Evolutionary conservation across 2,329 filamentous ascomycete genomes (phyloP).

Genomic region (Colletotrichum sp.): DNA sequence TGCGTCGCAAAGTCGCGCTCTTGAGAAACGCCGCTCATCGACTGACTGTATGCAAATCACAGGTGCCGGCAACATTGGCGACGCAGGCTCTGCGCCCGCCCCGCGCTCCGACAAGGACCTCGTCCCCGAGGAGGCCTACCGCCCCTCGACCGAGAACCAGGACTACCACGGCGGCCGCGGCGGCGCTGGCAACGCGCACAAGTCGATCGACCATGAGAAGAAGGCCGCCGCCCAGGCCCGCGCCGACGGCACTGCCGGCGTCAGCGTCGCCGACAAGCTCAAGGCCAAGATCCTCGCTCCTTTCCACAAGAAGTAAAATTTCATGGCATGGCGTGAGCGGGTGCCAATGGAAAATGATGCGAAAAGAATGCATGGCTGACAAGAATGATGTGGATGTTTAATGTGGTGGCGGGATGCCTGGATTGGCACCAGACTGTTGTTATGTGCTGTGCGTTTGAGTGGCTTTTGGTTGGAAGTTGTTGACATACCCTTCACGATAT

Average conservation of each 20-base stretch:
- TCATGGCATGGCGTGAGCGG: background rate
- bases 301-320: constrained; percentile 47
- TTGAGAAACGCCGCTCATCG: background rate
- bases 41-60: background rate
- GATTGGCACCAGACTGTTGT: background rate
- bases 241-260: constrained; percentile 29
- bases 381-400: background rate
- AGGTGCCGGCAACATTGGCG: constrained; percentile 66
- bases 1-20: background rate
- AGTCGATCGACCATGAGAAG: constrained; percentile 31
- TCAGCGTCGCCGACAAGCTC: constrained; percentile 60
- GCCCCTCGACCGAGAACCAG: constrained; percentile 49
- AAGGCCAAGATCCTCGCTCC: constrained; percentile 59
- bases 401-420: background rate
- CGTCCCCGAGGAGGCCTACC: constrained; percentile 57
- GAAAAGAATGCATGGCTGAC: background rate
- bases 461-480: background rate
- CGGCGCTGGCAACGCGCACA: constrained; percentile 59
- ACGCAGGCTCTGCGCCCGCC: constrained; percentile 42
- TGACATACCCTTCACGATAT: constrained; percentile 20
- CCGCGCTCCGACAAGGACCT: constrained; percentile 56
- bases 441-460: background rate
- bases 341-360: background rate
- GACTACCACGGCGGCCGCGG: constrained; percentile 65
- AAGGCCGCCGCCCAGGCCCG: constrained; percentile 31